These are phyloP conservation scores for Zopfia rhizophila DNA, from an alignment of 2,329 filamentous ascomycete species.

Conservation along the genomic window DNA sequence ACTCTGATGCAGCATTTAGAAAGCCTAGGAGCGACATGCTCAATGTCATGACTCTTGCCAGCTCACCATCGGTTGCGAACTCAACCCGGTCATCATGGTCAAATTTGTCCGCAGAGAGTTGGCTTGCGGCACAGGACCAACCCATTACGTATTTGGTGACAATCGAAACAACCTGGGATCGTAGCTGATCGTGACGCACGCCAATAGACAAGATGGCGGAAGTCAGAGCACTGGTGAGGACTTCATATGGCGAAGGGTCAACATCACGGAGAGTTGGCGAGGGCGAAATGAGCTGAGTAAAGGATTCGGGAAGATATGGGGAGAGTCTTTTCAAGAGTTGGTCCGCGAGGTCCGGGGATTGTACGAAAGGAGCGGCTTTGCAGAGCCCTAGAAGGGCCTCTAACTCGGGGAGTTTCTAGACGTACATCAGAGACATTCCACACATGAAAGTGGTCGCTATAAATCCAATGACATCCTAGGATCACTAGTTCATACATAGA, in stretches of 20 bases:
- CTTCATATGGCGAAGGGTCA: constrained; percentile 89
- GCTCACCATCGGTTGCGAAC: constrained; percentile 60
- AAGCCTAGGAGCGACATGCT: constrained; percentile 91
- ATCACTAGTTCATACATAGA: no score
- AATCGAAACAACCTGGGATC: constrained; percentile 71
- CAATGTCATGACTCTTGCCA: constrained; percentile 76
- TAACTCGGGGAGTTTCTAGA: constrained; percentile 84
- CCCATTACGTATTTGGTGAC: constrained; percentile 78
- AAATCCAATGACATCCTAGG: no score
- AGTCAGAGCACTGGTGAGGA: constrained; percentile 80
- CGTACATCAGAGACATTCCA: constrained; percentile 2
- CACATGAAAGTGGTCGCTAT: not conserved
- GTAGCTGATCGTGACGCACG: constrained; percentile 74
- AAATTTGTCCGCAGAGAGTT: constrained; percentile 63
- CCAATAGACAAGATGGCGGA: constrained; percentile 85
- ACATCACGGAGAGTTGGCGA: constrained; percentile 86
- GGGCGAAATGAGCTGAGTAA: constrained; percentile 78
- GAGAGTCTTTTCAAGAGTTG: constrained; percentile 81
- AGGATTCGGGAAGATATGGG: constrained; percentile 86
- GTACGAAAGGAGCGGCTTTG: constrained; percentile 83
- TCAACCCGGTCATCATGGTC: constrained; percentile 66
- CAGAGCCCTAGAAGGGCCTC: constrained; percentile 92
- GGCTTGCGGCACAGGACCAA: constrained; percentile 71
- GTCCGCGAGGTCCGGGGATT: constrained; percentile 76
- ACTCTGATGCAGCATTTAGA: constrained; percentile 80